Evolutionary conservation across 495 filamentous ascomycete genomes (phyloP).

Genomic region (Tetracladium setigerum): DNA sequence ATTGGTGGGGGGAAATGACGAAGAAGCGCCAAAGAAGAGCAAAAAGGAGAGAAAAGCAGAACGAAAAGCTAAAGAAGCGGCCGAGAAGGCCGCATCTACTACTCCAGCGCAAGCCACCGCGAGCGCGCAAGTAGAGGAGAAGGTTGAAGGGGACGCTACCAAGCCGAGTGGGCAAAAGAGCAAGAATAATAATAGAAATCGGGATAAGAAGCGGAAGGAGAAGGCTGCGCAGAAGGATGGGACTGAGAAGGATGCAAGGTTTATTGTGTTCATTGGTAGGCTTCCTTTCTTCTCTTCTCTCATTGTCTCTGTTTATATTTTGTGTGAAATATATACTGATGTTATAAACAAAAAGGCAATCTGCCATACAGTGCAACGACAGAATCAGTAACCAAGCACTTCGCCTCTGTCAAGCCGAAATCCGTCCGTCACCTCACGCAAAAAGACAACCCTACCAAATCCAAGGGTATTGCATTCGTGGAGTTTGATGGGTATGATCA

Average conservation of each 20-base stretch:
- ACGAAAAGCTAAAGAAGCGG: conserved; percentile 24
- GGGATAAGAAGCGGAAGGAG: conserved; percentile 22
- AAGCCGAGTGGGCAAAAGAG: conserved; percentile 10
- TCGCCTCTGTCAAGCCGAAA: conserved; percentile 63
- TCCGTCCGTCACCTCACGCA: conserved; percentile 70
- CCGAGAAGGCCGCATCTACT: conserved; percentile 2
- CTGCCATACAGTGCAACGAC: conserved; percentile 77
- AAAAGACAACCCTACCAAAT: conserved; percentile 57
- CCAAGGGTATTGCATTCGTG: conserved; percentile 84
- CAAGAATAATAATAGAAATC: conserved; percentile 21
- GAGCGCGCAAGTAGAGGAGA: conserved; percentile 8
- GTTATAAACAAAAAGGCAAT: conserved; percentile 38
- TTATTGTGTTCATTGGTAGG: conserved; percentile 72
- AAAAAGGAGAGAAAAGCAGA: conserved; percentile 28
- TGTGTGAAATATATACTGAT: conserved; percentile 20
- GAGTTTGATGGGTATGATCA: conserved; percentile 85
- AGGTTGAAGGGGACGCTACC: conserved; percentile 6
- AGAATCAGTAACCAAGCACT: conserved; percentile 61
- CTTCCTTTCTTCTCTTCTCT: conserved; percentile 3
- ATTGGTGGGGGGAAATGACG: conserved; percentile 27
- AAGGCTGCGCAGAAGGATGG: conserved; percentile 16
- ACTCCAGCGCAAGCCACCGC: background rate
- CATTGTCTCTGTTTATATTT: background rate
- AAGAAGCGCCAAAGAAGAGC: conserved; percentile 21
- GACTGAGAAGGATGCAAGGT: conserved; percentile 37